Evolutionary conservation across 2,329 filamentous ascomycete genomes (phyloP), one percentile per base, ranked within the genome.

Genomic region (Fusarium lateritium): DNA sequence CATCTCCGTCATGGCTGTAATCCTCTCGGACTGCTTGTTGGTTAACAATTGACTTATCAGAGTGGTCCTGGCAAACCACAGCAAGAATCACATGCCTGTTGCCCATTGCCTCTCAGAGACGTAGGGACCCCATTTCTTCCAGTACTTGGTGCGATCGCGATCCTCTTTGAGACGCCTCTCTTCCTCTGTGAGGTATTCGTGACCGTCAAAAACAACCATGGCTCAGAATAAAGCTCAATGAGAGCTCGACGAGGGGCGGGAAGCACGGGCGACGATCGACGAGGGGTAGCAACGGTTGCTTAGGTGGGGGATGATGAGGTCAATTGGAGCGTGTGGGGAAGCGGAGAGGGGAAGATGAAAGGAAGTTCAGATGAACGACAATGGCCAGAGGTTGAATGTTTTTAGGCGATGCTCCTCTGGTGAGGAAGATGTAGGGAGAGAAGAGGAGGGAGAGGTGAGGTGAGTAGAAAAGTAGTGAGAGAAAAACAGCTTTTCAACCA

Each of bases 111-210:
- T 87, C 84, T 98, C 95, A 56, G 94, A 90, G 74, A 97, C 91
- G 77, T 98, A 98, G 24, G 94, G 91, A 56, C 95, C 95, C 94
- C 94, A 98, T 89, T 92, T 94, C 88, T 98, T 98, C 95, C 95
- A 98, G 84, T 98, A 98, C 80, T 93, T 95, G 70, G 83, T 88
- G 69, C 91, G 91, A 70, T 95, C 89, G 62, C 90, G 89, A 81
- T 98, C 95, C 77, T 97, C 89, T 77, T 92, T 91, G 73, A 98
- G 87, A 50, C 96, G 91, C 80, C 92, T 92, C 85, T 98, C 95
- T 83, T 98, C 95, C 80, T 92, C 91, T 64, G 92, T 94, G 77
- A 95, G 87, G 80, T 94, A 94, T 78, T 96, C 92, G 81, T 96
- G 89, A 77, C 91, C 89, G 81, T 97, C 94, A 77, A 96, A 91